Evolutionary conservation across 495 filamentous ascomycete genomes (phyloP), one percentile per base, ranked within the genome.

Genomic region (Trichoderma gamsii): DNA sequence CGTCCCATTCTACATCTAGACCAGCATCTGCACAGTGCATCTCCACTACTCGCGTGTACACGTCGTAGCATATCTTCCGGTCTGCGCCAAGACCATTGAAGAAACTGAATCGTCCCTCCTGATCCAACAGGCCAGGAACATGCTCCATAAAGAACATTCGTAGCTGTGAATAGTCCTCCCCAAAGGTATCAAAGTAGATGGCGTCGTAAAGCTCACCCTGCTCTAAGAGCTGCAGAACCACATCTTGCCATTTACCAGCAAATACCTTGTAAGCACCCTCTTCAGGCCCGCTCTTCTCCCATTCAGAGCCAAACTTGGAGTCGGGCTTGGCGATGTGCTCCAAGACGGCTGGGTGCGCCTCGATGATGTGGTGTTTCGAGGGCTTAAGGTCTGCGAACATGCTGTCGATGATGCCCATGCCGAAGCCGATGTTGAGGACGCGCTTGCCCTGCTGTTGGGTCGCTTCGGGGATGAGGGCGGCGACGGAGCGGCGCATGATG

Each of bases 111-210:
- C 80, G 85, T 0, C 93, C 91, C 18, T 87, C 77, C 63, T 84
- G 79, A 73, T 90, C 89, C 4, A 99, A 79, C 52, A 98, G 75
- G 0, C 85, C 88, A 63, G 96, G 89, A 0, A 97, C 87, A 70
- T 88, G 88, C 75, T 99, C 94, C 15, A 83, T 86, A 76, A 99
- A 97, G 80, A 99, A 99, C 41, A 87, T 82, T 41, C 88, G 88
- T 51, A 99, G 85, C 75, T 92, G 90, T 6, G 79, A 80, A 78
- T 99, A 99, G 61, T 91, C 88, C 79, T 98, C 96, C 9, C 93
- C 95, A 72, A 97, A 99, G 0, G 95, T 99, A 75, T 98, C 96
- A 72, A 97, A 98, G 80, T 97, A 99, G 67, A 99, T 93, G 43
- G 90, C 93, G 76, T 99, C 92, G 75, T 94, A 96, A 29, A 86